Percentiles rank a stretch among this genome's conserved stretches.
phyloP scores from a whole-genome alignment of 345 rosid genomes.

The Lumnitzera racemosa region DNA sequence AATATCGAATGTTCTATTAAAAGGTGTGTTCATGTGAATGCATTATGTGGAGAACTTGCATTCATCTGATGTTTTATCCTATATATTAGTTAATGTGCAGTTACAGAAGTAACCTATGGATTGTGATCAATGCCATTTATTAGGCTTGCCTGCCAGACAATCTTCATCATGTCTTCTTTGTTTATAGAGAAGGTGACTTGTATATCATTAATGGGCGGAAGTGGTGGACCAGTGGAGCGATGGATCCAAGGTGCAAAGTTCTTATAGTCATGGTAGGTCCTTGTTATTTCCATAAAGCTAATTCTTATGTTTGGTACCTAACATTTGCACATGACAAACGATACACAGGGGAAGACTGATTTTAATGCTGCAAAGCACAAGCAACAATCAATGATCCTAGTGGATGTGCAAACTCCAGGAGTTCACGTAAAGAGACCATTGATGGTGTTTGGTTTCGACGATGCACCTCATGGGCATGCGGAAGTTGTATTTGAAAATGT shows the following conservation, averaged over 20 bases:
- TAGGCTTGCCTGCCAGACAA: background rate
- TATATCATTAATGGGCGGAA: constrained; percentile 82
- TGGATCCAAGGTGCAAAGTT: constrained; percentile 96
- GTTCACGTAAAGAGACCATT: constrained; percentile 73
- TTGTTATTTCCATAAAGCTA: background rate
- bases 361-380: constrained; percentile 69
- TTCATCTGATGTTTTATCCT: background rate
- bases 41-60: background rate
- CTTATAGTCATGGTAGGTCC: constrained; percentile 93
- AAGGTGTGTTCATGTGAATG: constrained; percentile 34
- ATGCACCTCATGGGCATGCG: constrained; percentile 99
- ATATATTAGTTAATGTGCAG: background rate
- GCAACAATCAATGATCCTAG: constrained; percentile 97
- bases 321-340: background rate
- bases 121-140: too few relatives aligned
- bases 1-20: constrained; percentile 89
- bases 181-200: constrained; percentile 66
- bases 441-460: constrained; percentile 84
- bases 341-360: constrained; percentile 82
- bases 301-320: too few relatives aligned
- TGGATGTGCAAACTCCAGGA: constrained; percentile 73
- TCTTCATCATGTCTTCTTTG: constrained; percentile 7
- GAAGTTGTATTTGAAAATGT: constrained; percentile 76
- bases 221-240: constrained; percentile 99
- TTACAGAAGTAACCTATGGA: too few relatives aligned